These are phyloP conservation scores for Naganishia cerealis DNA, from an alignment of 1,284 basidiomycete genomes.

Conservation along the genomic window DNA sequence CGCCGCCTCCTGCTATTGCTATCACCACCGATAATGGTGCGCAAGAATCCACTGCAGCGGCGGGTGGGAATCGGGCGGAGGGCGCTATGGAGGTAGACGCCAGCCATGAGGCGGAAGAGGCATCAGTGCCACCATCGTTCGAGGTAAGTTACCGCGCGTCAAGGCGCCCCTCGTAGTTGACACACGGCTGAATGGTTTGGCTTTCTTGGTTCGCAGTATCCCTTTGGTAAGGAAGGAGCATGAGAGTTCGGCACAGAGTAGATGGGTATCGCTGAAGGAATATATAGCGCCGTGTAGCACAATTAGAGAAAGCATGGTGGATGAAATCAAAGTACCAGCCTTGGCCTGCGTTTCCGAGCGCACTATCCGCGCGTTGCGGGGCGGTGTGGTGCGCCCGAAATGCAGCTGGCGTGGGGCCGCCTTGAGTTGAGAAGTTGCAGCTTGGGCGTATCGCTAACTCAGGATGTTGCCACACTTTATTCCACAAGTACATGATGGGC, in stretches of 20 bases:
- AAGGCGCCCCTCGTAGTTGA: not conserved
- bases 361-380: not conserved
- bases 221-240: slow-evolving; percentile 31
- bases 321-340: not conserved
- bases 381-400: slow-evolving; percentile 17
- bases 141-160: slow-evolving; percentile 37
- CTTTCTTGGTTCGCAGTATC: slow-evolving; percentile 13
- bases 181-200: not conserved
- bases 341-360: too few species aligned
- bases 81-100: slow-evolving; percentile 64
- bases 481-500: slow-evolving; percentile 13
- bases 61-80: slow-evolving; percentile 44
- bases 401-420: not conserved
- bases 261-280: not conserved
- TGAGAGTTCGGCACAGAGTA: not conserved
- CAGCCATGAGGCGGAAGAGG: slow-evolving; percentile 67
- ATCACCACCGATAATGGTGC: slow-evolving; percentile 43
- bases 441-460: not conserved
- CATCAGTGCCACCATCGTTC: slow-evolving; percentile 60
- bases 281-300: not conserved
- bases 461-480: not conserved
- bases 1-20: slow-evolving; percentile 44
- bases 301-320: slow-evolving; percentile 3
- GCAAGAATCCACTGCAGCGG: slow-evolving; percentile 39
- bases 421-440: not conserved